Evolutionary conservation across 805 yeast genomes (phyloP).

Genomic region (Pichia phayaonensis): DNA sequence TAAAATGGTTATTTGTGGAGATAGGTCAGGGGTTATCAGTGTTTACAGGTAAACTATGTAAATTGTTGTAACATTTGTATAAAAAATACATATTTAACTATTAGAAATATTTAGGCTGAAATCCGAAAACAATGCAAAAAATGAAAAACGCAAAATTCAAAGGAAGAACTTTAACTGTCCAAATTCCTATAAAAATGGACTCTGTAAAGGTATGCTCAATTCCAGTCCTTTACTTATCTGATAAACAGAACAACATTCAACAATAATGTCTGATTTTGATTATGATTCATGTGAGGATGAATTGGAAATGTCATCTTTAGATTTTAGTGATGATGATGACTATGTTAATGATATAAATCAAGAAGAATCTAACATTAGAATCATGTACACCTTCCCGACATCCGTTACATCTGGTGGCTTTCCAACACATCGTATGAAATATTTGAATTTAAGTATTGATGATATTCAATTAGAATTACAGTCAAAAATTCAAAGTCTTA

Average conservation of each 20-base stretch:
- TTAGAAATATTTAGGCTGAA: no score
- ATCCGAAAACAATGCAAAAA: neutral
- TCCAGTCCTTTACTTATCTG: neutral
- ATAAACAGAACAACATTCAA: neutral
- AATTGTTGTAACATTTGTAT: neutral
- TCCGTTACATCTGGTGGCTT: constrained; percentile 15
- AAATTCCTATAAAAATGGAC: no score
- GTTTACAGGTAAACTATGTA: constrained; percentile 37
- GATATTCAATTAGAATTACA: constrained; percentile 23
- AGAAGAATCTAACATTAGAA: neutral
- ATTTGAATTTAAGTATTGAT: constrained; percentile 23
- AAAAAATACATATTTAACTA: no score
- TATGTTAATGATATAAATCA: constrained; percentile 8
- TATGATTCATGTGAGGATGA: constrained; percentile 7
- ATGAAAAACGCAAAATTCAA: neutral
- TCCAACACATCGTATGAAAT: constrained; percentile 25
- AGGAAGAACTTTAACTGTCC: no score
- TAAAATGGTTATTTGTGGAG: constrained; percentile 57
- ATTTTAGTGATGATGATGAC: constrained; percentile 16
- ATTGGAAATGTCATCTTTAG: constrained; percentile 7
- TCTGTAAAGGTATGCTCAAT: no score
- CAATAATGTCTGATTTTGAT: constrained; percentile 9
- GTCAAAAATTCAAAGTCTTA: constrained; percentile 28
- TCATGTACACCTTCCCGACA: constrained; percentile 16
- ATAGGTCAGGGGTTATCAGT: constrained; percentile 57